phyloP scores from a whole-genome alignment of 139 green algal genomes.

The Coelastrella sp. region DNA sequence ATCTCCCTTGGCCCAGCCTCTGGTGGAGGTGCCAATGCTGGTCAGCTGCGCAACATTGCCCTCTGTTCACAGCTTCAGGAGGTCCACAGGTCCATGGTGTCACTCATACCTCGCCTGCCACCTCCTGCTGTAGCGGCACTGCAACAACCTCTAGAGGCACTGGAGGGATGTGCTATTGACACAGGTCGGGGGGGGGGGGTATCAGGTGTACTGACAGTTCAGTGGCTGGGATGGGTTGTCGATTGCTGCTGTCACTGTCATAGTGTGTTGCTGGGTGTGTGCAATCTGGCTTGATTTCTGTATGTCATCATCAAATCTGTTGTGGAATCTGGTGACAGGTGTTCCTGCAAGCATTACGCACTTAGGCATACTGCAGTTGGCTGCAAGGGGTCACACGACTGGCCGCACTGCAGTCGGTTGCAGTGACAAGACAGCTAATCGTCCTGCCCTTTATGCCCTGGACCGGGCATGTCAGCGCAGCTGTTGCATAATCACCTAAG shows the following conservation, averaged over 20 bases:
- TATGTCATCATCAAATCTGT: no score
- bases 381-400: background rate
- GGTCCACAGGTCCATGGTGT: constrained; percentile 74
- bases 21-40: constrained; percentile 55
- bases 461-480: no score
- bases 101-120: constrained; percentile 65
- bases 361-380: background rate
- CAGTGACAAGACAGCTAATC: no score
- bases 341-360: background rate
- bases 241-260: no score
- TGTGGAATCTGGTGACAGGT: background rate
- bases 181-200: no score
- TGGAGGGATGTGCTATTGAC: constrained; percentile 50
- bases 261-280: no score
- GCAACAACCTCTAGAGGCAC: constrained; percentile 55
- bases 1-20: constrained; percentile 21
- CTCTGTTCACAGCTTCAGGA: constrained; percentile 88
- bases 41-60: constrained; percentile 89
- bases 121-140: constrained; percentile 65
- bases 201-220: no score
- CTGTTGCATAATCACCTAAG: no score
- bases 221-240: no score
- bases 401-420: background rate
- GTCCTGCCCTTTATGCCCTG: no score
- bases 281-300: background rate